Percentiles rank a stretch among this genome's conserved stretches.
Evolutionary conservation across 768 basidiomycete species (phyloP).

Genomic region (Russula dissimulans): DNA sequence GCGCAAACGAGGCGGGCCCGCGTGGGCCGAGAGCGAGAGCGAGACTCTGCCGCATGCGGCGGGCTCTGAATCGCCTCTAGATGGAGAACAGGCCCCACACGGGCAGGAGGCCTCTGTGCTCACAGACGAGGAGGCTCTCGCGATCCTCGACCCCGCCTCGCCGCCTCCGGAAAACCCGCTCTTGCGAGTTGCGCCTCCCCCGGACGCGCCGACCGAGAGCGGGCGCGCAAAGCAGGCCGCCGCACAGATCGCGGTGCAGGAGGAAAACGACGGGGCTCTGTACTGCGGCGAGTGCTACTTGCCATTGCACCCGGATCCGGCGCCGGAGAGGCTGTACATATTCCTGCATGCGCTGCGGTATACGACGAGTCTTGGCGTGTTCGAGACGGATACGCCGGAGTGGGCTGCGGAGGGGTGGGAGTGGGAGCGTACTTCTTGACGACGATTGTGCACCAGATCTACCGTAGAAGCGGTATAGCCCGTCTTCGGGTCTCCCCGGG

Average conservation of each 20-base stretch:
- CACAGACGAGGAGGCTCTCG: conserved; percentile 42
- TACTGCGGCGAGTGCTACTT: conserved; percentile 91
- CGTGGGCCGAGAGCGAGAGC: neutral
- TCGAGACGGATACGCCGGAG: conserved; percentile 78
- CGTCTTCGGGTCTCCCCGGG: too few relatives aligned
- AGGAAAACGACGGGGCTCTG: conserved; percentile 25
- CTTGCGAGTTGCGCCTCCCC: conserved; percentile 11
- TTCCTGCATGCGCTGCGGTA: conserved; percentile 90
- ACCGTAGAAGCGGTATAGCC: too few relatives aligned
- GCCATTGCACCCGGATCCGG: conserved; percentile 88
- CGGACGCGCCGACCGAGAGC: conserved; percentile 29
- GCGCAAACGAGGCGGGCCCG: conserved; percentile 50
- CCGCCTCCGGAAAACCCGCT: conserved; percentile 4
- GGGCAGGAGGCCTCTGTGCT: conserved; percentile 29
- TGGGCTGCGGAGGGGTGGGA: conserved; percentile 76
- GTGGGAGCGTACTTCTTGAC: conserved; percentile 31
- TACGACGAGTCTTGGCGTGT: conserved; percentile 71
- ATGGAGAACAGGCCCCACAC: neutral
- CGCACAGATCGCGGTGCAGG: conserved; percentile 26
- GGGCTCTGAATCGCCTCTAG: neutral
- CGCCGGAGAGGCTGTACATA: conserved; percentile 87
- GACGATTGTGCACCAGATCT: too few relatives aligned
- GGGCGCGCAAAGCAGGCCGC: conserved; percentile 15
- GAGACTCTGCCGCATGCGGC: neutral
- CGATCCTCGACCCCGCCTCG: conserved; percentile 19